Percentiles rank a stretch among this genome's conserved stretches.
Conservation (phyloP, 176 grass and related monocot genomes). For the Zoysia pacifica region DNA sequence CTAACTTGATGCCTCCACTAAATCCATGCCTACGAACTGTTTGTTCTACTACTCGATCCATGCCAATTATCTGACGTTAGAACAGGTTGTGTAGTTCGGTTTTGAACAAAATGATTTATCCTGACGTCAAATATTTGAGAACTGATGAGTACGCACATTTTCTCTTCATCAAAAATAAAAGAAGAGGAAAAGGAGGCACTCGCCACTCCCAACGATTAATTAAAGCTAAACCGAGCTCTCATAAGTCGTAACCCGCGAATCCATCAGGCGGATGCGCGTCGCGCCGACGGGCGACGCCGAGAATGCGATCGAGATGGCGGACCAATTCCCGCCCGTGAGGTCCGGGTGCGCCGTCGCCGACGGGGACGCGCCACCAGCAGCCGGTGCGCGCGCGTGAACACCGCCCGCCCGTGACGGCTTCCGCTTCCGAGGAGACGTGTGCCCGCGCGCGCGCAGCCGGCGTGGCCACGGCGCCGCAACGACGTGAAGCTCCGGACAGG, state of each 20-base stretch:
- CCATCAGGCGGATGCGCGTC: conserved; percentile 31
- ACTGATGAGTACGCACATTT: not conserved
- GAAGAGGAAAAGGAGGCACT: not conserved
- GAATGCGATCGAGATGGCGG: conserved; percentile 29
- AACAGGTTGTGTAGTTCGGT: too few relatives aligned
- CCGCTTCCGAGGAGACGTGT: conserved; percentile 2
- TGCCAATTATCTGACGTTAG: too few relatives aligned
- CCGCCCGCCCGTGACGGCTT: not conserved
- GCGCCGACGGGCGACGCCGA: not conserved
- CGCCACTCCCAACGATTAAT: not conserved
- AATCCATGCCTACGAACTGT: too few relatives aligned
- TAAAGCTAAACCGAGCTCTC: not conserved
- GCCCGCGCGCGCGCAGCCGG: not conserved
- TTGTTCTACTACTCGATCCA: too few relatives aligned
- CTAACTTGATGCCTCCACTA: too few relatives aligned
- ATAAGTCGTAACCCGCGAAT: not conserved
- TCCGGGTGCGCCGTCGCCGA: conserved; percentile 39
- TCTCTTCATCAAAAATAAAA: not conserved
- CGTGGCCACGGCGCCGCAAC: not conserved
- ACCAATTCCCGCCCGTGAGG: conserved; percentile 15
- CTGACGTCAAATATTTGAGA: too few relatives aligned
- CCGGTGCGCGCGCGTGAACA: not conserved
- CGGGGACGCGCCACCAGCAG: conserved; percentile 42
- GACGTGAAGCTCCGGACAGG: not conserved
- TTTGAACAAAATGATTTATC: too few relatives aligned